phyloP scores from a whole-genome alignment of 768 basidiomycete genomes.

The Naematelia aurantialba region DNA sequence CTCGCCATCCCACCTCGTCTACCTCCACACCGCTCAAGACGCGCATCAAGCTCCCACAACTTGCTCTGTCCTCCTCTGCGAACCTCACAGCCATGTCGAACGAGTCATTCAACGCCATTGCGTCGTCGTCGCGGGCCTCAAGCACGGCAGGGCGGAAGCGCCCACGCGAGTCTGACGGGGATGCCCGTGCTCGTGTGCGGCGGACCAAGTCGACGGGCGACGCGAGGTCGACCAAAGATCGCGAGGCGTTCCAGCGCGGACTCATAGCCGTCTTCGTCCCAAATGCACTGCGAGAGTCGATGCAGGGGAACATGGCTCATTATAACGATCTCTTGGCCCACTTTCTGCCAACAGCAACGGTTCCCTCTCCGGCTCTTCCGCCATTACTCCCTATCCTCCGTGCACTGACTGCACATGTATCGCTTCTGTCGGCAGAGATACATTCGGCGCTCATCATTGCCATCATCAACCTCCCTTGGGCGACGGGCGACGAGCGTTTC shows the following conservation, averaged over 20 bases:
- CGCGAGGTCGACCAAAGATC: slow-evolving; percentile 24
- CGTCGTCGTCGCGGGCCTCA: slow-evolving; percentile 27
- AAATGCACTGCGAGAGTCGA: slow-evolving; percentile 44
- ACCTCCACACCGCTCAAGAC: slow-evolving; percentile 4
- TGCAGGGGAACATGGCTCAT: slow-evolving; percentile 66
- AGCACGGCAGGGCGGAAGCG: slow-evolving; percentile 37
- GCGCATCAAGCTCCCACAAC: not conserved
- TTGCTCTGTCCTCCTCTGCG: not conserved
- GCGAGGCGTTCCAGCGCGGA: slow-evolving; percentile 47
- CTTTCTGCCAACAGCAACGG: slow-evolving; percentile 56
- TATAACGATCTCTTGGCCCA: slow-evolving; percentile 88
- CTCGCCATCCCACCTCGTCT: slow-evolving; percentile 13
- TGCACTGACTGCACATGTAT: slow-evolving; percentile 87
- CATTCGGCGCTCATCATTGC: slow-evolving; percentile 81
- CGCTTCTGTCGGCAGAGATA: slow-evolving; percentile 68
- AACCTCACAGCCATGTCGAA: slow-evolving; percentile 18
- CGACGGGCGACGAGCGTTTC: slow-evolving; percentile 70
- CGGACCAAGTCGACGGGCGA: slow-evolving; percentile 47
- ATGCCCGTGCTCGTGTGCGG: slow-evolving; percentile 16
- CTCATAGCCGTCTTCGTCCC: slow-evolving; percentile 50
- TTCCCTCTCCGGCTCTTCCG: slow-evolving; percentile 52
- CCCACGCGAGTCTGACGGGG: slow-evolving; percentile 34
- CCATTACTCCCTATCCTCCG: slow-evolving; percentile 58
- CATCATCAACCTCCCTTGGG: slow-evolving; percentile 84
- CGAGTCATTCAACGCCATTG: slow-evolving; percentile 16